Base-by-base conservation (phyloP, 1,284 basidiomycete species). In the Ganoderma sinense region DNA sequence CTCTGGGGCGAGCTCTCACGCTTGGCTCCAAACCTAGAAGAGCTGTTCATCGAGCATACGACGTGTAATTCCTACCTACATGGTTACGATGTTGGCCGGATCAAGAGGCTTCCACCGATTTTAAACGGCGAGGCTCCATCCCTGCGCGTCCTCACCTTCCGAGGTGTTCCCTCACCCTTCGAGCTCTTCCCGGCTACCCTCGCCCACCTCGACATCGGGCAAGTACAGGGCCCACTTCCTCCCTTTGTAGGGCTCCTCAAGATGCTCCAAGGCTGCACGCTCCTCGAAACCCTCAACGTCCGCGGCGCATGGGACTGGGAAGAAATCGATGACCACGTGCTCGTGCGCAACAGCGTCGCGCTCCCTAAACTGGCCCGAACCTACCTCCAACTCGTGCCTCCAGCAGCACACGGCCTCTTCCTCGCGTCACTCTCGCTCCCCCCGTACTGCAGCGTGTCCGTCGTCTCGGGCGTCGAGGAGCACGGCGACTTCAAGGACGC, bases 261-360 rank as follows among this genome's bases (percentile, higher is more conserved):
- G 7, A 60, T 41, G 59, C 39, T 60, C n/a, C 1, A 11, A 20
- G 23, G 13, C 36, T 41, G 59, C 20, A 13, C 39, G 4, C 39
- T 40, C n/a, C 59, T 60, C 59, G 20, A 40, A 60, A 60, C 59
- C 11, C 59, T 60, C n/a, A 40, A 26, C 59, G 11, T 60, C 59
- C 23, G 36, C 39, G 39, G 59, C 18, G 31, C 36, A 13, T 59
- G 31, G 33, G 58, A 59, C 14, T n/a, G 29, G 29, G 58, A 39
- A 2, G 36, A 59, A 4, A 23, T n/a, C n/a, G 18, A 20, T 4
- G 29, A 33, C 36, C 58, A 36, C 20, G 31, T 8, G 5, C 18
- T 59, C 33, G 33, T 18, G 10, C 36, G 33, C 58, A 39, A 59
- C 36, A 39, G 20, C 36, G 58, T 59, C 2, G 33, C n/a, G 20